Base-by-base conservation (phyloP, 1,139 yeast species). In the Trichomonascaceae sp. region DNA sequence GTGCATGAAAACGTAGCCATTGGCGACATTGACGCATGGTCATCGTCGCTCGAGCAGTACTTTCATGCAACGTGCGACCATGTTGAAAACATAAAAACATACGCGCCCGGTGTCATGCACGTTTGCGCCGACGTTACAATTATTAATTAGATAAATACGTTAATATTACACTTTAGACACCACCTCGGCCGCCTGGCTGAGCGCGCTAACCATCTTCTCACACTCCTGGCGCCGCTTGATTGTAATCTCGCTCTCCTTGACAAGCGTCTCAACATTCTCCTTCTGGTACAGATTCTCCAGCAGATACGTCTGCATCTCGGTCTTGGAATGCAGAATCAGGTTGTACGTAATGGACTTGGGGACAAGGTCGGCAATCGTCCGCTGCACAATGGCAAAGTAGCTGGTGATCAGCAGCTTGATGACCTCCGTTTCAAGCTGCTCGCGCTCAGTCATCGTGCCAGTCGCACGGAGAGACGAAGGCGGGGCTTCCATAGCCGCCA, bases 401-500 rank as follows among this genome's bases (percentile, higher is more conserved):
- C 95, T 82, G 36, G 79, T 74, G 49, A 89, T 87, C 52, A 89
- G 69, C 46, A 89, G 70, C 63, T 89, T 89, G 54, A 89, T 87
- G 27, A 89, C 97, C 55, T 89, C 98, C 1, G 97, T 92, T 59
- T 89, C 98, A 71, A 82, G 78, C 26, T 89, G 75, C 63, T 89
- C 98, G 47, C 95, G 76, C 55, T 89, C 98, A 13, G 89, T 72
- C 93, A 89, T 81, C 38, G 79, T 75, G 29, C 98, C 97, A 14
- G 93, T 76, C 4, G 98, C 98, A 54, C 85, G 76, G 54, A 89
- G 72, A 13, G 82, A 87, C 22, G 93, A 74, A 28, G 98, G 98
- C 33, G 98, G 98, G 3, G 95, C 84, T 57, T 89, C 98, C 89
- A 89, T 81, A 16, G 89, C 79, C 31, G 92, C 96, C 46, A 87